Evolutionary conservation across 2,329 filamentous ascomycete species (phyloP).

Genomic region (Dothideomycetes sp.): DNA sequence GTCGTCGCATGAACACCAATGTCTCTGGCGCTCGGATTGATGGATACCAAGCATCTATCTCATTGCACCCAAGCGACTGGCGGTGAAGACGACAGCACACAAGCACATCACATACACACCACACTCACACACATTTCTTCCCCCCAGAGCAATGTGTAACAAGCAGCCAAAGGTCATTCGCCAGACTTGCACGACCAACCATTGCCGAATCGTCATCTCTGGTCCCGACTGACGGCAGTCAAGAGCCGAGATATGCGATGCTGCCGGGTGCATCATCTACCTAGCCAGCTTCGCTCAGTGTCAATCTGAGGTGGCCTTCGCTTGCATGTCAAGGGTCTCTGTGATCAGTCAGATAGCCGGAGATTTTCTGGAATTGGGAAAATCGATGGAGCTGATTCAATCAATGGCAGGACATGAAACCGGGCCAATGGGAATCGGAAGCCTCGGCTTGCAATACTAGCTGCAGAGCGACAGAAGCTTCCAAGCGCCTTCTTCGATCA

Average conservation of each 20-base stretch:
- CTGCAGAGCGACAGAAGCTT: conserved; percentile 11
- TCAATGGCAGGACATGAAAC: conserved; percentile 9
- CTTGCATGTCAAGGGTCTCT: conserved; percentile 3
- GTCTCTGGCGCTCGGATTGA: too few relatives aligned
- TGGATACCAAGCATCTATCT: too few relatives aligned
- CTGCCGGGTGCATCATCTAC: conserved; percentile 3
- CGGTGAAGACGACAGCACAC: conserved; percentile 10
- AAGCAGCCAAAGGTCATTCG: conserved; percentile 7
- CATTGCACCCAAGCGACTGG: conserved; percentile 8
- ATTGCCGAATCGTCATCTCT: conserved; percentile 3
- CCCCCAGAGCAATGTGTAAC: conserved; percentile 10
- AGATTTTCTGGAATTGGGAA: conserved; percentile 8
- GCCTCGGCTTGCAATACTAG: conserved; percentile 9
- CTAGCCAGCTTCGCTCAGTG: too few relatives aligned
- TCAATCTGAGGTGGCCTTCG: background rate
- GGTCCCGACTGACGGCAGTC: conserved; percentile 7
- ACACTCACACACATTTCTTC: too few relatives aligned
- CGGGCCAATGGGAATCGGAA: conserved; percentile 12
- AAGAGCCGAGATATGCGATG: conserved; percentile 7
- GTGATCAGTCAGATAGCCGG: conserved; percentile 3
- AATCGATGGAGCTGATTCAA: conserved; percentile 6
- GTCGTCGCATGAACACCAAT: conserved; percentile 2
- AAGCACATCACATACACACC: conserved; percentile 2
- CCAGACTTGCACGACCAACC: conserved; percentile 6
- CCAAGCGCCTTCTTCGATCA: conserved; percentile 13